Base-by-base conservation (phyloP, 768 basidiomycete genomes). In the Lactarius indigo region DNA sequence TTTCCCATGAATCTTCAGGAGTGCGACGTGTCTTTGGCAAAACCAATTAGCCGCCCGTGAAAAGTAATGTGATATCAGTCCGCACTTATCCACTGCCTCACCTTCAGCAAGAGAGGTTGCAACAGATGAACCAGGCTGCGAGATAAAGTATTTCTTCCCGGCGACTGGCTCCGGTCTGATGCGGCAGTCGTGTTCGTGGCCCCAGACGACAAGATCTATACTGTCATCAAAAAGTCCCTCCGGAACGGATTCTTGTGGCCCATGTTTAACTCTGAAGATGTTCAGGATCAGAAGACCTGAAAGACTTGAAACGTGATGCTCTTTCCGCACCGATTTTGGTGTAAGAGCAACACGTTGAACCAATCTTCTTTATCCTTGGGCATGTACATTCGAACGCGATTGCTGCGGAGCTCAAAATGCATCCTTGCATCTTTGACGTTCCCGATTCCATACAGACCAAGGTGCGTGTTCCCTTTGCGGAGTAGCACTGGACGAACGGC, bases 171-270 rank as follows among this genome's bases (percentile, higher is more conserved):
- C 94, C 0, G 97, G 96, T 2, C 87, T 80, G 62, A 96, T 91
- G 35, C 96, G 86, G 73, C 96, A 98, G 76, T 98, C 97, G 74
- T 99, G 97, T 76, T 99, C 97, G 75, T 99, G 97, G 8, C 97
- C 97, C 97, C 97, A 99, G 2, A 99, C 82, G 8, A 99, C 92
- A 18, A 99, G 83, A 72, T 98, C 87, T 41, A 98, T 83, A 72
- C 88, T 90, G 73, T 99, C 94, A 74, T 98, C 96, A 71, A 99
- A 99, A 87, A 98, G 91, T 67, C 91, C 91, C 73, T 98, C 97
- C 9, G 96, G 95, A 1, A 98, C 96, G 15, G 84, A 94, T 71
- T 94, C 91, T 75, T 98, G 94, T 20, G 94, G 94, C 1, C 94
- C 95, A 74, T 95, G 97, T 72, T 92, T 89, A 3, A 97, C 96